Evolutionary conservation across 225 moss, liverwort and hornwort species (phyloP).

Genomic region (Thuidium tamariscinum): DNA sequence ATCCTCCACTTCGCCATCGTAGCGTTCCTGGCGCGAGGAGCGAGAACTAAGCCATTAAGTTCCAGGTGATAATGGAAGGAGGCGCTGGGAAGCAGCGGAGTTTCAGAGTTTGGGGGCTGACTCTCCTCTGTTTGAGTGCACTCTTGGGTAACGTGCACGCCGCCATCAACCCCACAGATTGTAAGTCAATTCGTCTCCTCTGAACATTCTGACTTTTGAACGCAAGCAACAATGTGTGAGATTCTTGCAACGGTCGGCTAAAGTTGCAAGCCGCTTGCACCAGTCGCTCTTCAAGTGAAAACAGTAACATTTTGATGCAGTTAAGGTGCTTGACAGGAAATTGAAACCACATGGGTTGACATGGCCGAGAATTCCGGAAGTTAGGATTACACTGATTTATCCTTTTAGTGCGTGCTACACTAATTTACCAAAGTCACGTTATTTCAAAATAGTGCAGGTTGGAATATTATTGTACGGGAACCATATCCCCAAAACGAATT

Average conservation of each 20-base stretch:
- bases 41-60: not conserved
- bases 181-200: not conserved
- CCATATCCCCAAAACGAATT: not conserved
- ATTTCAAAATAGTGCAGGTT: not conserved
- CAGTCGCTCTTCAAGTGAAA: too few relatives aligned
- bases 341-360: not conserved
- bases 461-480: not conserved
- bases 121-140: constrained; percentile 2
- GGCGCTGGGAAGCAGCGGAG: not conserved
- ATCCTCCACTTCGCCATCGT: not conserved
- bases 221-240: not conserved
- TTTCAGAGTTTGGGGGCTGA: not conserved
- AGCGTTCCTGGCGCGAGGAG: not conserved
- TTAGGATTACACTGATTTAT: too few relatives aligned
- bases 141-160: not conserved
- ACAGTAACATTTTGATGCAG: not conserved
- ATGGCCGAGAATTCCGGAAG: not conserved
- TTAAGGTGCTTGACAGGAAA: not conserved
- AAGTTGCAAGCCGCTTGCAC: not conserved
- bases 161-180: constrained; percentile 10
- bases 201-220: not conserved
- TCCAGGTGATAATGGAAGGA: not conserved
- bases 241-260: too few relatives aligned
- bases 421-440: too few relatives aligned
- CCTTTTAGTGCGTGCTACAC: too few relatives aligned